These are phyloP conservation scores for Gossypium australe DNA, from an alignment of 345 rosid species.

Conservation along the genomic window DNA sequence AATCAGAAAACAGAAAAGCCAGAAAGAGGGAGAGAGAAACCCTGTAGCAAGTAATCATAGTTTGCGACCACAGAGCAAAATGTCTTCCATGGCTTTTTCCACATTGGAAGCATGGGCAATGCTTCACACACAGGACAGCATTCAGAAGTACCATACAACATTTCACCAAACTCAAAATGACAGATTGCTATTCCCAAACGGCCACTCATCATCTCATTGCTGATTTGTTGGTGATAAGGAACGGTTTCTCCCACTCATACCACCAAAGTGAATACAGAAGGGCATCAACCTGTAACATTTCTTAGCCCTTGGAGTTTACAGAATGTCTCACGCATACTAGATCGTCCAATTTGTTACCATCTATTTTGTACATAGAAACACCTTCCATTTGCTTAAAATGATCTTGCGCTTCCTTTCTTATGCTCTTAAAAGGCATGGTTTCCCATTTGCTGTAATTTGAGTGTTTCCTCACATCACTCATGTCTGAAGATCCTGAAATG, in stretches of 20 bases:
- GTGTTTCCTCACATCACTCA: conserved; percentile 60
- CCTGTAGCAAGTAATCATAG: not conserved
- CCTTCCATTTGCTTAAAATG: conserved; percentile 72
- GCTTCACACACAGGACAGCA: not conserved
- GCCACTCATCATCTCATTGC: not conserved
- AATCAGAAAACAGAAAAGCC: not conserved
- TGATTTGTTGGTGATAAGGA: not conserved
- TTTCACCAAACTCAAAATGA: not conserved
- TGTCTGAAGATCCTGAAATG: conserved; percentile 76
- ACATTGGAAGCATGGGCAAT: not conserved
- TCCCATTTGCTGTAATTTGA: conserved; percentile 95
- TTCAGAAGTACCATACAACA: not conserved
- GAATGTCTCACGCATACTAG: conserved; percentile 79
- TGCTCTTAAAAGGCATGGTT: conserved; percentile 61
- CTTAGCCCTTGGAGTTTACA: conserved; percentile 24
- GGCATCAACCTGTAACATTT: not conserved
- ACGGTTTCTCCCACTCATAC: not conserved
- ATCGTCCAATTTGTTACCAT: conserved; percentile 92
- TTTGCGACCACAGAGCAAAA: not conserved
- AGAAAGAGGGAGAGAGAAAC: not conserved
- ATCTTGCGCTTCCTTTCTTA: conserved; percentile 85
- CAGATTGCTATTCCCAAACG: not conserved
- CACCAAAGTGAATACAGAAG: not conserved
- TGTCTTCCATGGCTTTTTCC: not conserved
- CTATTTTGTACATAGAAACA: conserved; percentile 88